Evolutionary conservation across 371 early-diverging fungal genomes (phyloP).

Genomic region (Actinomucor elegans): DNA sequence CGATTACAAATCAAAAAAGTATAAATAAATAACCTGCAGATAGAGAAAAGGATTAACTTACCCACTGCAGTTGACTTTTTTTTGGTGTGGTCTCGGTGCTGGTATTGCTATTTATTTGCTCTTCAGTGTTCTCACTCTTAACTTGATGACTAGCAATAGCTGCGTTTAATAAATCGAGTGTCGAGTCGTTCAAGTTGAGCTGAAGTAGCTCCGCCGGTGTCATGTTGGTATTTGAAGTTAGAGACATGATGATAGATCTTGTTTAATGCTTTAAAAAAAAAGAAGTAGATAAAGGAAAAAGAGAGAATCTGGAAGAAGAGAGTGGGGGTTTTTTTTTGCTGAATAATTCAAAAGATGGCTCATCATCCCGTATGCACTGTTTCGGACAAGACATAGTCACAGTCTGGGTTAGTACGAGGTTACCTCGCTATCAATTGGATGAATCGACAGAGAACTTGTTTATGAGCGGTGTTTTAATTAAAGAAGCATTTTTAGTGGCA

Average conservation of each 20-base stretch:
- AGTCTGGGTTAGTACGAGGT: too few species aligned
- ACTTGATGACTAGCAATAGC: constrained; percentile 35
- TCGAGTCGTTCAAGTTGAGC: constrained; percentile 17
- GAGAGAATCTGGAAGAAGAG: neutral
- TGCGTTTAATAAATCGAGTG: constrained; percentile 28
- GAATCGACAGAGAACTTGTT: too few species aligned
- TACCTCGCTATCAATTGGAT: too few species aligned
- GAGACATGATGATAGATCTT: constrained; percentile 1
- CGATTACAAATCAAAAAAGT: neutral
- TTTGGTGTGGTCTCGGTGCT: neutral
- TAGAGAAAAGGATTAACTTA: neutral
- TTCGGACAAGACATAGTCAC: too few species aligned
- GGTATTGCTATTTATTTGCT: neutral
- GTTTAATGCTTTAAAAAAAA: neutral
- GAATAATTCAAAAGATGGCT: constrained; percentile 5
- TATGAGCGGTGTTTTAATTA: too few species aligned
- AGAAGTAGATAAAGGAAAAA: neutral
- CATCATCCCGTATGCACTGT: too few species aligned
- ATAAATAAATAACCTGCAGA: too few species aligned
- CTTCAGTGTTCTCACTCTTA: constrained; percentile 6
- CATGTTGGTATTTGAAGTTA: constrained; percentile 5
- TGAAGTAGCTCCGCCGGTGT: constrained; percentile 14
- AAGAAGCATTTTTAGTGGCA: too few species aligned
- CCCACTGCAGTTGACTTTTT: neutral
- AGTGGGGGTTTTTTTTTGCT: constrained; percentile 2